Evolutionary conservation across 768 basidiomycete genomes (phyloP).

Genomic region (Xanthoconium stramineum): DNA sequence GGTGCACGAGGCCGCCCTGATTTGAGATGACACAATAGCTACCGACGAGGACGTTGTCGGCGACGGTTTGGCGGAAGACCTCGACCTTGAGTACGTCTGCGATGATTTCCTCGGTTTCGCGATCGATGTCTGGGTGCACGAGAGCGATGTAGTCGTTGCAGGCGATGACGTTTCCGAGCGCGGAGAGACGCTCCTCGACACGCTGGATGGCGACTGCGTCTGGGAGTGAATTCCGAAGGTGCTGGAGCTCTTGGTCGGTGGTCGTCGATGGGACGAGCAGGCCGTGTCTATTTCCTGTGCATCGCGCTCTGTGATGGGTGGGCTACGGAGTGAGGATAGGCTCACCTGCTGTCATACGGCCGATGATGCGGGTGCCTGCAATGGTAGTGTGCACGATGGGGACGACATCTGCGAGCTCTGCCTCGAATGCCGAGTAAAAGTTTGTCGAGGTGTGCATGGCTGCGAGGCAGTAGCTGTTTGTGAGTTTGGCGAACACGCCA

Average conservation of each 20-base stretch:
- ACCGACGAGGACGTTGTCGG: slow-evolving; percentile 95
- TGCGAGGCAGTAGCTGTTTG: slow-evolving; percentile 95
- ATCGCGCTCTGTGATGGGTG: not conserved
- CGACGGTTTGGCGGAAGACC: slow-evolving; percentile 96
- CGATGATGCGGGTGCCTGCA: slow-evolving; percentile 90
- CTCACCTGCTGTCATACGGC: slow-evolving; percentile 85
- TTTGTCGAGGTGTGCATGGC: slow-evolving; percentile 94
- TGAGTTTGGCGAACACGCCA: slow-evolving; percentile 96
- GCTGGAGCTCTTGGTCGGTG: slow-evolving; percentile 97
- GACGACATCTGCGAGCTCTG: slow-evolving; percentile 87
- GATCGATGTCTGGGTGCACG: slow-evolving; percentile 96
- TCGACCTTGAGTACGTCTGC: slow-evolving; percentile 99
- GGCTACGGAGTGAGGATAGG: not conserved
- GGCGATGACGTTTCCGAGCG: slow-evolving; percentile 96
- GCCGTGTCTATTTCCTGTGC: slow-evolving; percentile 89
- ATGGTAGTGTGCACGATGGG: slow-evolving; percentile 97
- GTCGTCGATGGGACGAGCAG: slow-evolving; percentile 94
- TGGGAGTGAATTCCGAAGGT: slow-evolving; percentile 92
- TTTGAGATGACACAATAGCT: slow-evolving; percentile 95
- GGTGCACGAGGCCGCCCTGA: slow-evolving; percentile 97
- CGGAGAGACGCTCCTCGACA: slow-evolving; percentile 94
- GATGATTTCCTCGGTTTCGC: slow-evolving; percentile 99
- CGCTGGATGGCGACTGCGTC: slow-evolving; percentile 92
- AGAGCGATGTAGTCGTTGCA: slow-evolving; percentile 99
- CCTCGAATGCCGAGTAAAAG: slow-evolving; percentile 97